Conservation (phyloP, 345 rosid species). For the Boechera divaricarpa region DNA sequence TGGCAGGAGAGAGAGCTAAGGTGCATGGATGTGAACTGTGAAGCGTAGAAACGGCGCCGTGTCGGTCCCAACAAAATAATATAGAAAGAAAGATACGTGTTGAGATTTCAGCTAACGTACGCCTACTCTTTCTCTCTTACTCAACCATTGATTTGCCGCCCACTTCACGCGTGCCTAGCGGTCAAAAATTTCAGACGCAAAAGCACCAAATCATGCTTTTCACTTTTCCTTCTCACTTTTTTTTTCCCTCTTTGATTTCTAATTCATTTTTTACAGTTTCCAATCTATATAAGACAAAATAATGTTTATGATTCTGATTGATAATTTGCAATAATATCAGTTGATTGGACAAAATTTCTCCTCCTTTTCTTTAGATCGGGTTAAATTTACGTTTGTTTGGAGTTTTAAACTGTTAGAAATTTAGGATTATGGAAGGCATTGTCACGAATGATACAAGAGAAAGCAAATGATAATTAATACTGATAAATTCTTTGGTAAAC, state of each 20-base stretch:
- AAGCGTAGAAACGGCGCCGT: conserved; percentile 42
- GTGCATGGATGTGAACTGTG: conserved; percentile 38
- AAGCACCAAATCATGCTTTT: conserved; percentile 36
- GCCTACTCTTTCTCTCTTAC: conserved; percentile 31
- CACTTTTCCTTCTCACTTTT: neutral
- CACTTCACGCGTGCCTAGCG: conserved; percentile 65
- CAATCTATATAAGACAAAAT: conserved; percentile 19
- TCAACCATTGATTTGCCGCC: conserved; percentile 59
- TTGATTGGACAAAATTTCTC: neutral
- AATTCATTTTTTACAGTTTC: neutral
- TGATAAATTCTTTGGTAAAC: neutral
- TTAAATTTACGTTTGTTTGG: neutral
- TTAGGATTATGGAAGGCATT: neutral
- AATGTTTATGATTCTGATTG: neutral
- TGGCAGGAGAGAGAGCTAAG: conserved; percentile 6
- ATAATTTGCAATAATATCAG: neutral
- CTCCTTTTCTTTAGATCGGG: neutral
- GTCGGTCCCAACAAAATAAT: conserved; percentile 25
- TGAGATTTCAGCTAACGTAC: conserved; percentile 16
- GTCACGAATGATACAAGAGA: neutral
- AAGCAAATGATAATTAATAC: neutral
- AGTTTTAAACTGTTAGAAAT: neutral
- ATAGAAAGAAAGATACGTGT: conserved; percentile 36
- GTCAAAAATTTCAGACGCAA: conserved; percentile 59
- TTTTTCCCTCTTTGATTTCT: neutral